These are phyloP conservation scores for Penicillium brasilianum DNA, from an alignment of 2,329 filamentous ascomycete genomes.

Conservation along the genomic window DNA sequence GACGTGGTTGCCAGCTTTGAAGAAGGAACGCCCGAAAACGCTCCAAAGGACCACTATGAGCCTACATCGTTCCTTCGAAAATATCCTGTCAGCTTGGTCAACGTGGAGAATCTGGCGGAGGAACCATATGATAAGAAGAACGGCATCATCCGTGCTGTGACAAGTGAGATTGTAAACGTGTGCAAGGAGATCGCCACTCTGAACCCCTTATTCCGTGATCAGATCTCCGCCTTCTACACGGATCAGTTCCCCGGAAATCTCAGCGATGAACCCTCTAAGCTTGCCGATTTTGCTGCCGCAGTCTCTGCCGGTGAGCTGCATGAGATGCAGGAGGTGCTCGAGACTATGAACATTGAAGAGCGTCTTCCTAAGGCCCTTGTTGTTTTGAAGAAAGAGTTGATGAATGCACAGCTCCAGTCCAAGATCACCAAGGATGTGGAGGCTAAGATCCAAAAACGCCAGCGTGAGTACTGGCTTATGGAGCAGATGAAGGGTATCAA, in stretches of 20 bases:
- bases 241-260: conserved; percentile 94
- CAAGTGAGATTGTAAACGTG: conserved; percentile 97
- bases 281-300: conserved; percentile 95
- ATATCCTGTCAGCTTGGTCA: conserved; percentile 90
- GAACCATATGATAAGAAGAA: conserved; percentile 90
- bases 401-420: conserved; percentile 95
- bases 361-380: conserved; percentile 88
- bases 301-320: conserved; percentile 92
- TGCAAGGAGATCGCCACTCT: conserved; percentile 96
- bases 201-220: conserved; percentile 94
- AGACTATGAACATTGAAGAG: conserved; percentile 88
- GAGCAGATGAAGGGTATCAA: conserved; percentile 99
- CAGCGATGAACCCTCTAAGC: conserved; percentile 89
- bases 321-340: conserved; percentile 89
- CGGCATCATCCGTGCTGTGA: conserved; percentile 85
- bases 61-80: conserved; percentile 89
- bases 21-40: conserved; percentile 71
- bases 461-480: conserved; percentile 98
- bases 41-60: conserved; percentile 68
- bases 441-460: conserved; percentile 94
- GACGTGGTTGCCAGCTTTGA: conserved; percentile 98
- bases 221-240: conserved; percentile 96
- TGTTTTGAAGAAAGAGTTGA: conserved; percentile 95
- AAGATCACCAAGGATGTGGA: conserved; percentile 99
- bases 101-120: conserved; percentile 90